Evolutionary conservation across 805 yeast genomes (phyloP).

Genomic region (Hanseniaspora hatyaiensis): DNA sequence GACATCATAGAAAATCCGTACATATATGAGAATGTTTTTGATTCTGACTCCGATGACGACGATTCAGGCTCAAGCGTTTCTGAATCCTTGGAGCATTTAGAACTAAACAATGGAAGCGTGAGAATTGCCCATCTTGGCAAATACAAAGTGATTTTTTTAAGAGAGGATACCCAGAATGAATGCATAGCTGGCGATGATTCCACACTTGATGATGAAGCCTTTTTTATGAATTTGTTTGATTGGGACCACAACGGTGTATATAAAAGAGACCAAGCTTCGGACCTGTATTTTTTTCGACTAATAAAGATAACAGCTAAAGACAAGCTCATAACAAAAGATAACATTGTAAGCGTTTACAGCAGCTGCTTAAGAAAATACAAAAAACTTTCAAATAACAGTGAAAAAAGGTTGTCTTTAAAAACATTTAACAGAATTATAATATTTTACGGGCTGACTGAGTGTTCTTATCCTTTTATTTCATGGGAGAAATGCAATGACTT

Average conservation of each 20-base stretch:
- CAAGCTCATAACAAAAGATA: neutral
- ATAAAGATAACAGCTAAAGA: neutral
- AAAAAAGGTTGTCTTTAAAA: neutral
- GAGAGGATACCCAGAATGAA: too few species aligned
- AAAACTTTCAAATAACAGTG: neutral
- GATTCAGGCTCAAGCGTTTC: too few species aligned
- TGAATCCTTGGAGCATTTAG: too few species aligned
- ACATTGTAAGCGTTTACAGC: neutral
- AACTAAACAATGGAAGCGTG: neutral
- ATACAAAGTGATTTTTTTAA: neutral
- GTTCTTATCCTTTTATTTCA: neutral
- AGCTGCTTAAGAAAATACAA: neutral
- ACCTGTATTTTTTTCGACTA: neutral
- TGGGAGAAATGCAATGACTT: neutral
- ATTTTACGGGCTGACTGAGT: neutral
- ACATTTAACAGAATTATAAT: slow-evolving; percentile 2
- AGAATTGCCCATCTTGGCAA: neutral
- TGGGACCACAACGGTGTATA: too few species aligned
- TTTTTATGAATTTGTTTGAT: too few species aligned
- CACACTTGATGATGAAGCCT: neutral
- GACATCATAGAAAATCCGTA: neutral
- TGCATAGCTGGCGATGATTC: neutral
- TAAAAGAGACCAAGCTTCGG: neutral
- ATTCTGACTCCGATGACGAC: slow-evolving; percentile 6
- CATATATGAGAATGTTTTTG: neutral